A percentile compares a stretch with the other conserved stretches of the same genome.
phyloP scores from a whole-genome alignment of 73 alveolate genomes.

The Tetrahymena borealis region DNA sequence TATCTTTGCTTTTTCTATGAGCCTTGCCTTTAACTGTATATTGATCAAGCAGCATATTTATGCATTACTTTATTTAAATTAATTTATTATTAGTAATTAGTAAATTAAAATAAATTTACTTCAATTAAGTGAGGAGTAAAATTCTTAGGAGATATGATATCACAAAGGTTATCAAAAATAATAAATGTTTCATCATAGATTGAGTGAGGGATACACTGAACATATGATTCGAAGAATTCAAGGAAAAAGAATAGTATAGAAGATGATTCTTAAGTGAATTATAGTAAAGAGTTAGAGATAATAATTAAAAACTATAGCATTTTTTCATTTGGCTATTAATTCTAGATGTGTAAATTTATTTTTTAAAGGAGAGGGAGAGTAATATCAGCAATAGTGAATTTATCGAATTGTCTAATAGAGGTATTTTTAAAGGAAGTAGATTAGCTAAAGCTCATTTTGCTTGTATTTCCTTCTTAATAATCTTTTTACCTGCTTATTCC shows the following conservation, averaged over 20 bases:
- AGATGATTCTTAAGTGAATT: background rate
- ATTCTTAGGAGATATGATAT: background rate
- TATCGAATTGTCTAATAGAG: background rate
- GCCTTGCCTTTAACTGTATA: constrained; percentile 44
- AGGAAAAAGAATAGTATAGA: background rate
- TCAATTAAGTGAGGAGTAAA: background rate
- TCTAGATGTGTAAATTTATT: background rate
- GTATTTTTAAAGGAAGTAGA: background rate
- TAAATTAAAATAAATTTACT: background rate
- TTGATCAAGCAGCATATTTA: constrained; percentile 21
- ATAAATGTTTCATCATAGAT: constrained; percentile 38
- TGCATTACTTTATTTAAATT: constrained; percentile 12
- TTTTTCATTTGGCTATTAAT: background rate
- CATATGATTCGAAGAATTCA: constrained; percentile 14
- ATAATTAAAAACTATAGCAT: background rate
- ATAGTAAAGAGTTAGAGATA: background rate
- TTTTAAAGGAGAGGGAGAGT: background rate
- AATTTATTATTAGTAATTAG: background rate
- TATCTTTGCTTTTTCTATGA: constrained; percentile 16
- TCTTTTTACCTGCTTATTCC: background rate
- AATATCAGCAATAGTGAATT: background rate
- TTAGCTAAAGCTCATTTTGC: too few relatives aligned
- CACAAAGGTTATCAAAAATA: constrained; percentile 24
- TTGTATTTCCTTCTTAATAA: too few relatives aligned
- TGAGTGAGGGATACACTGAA: constrained; percentile 29